Percentiles rank a stretch among this genome's conserved stretches.
These are phyloP conservation scores for Tricholoma bakamatsutake DNA, from an alignment of 768 basidiomycete genomes.

Conservation along the genomic window DNA sequence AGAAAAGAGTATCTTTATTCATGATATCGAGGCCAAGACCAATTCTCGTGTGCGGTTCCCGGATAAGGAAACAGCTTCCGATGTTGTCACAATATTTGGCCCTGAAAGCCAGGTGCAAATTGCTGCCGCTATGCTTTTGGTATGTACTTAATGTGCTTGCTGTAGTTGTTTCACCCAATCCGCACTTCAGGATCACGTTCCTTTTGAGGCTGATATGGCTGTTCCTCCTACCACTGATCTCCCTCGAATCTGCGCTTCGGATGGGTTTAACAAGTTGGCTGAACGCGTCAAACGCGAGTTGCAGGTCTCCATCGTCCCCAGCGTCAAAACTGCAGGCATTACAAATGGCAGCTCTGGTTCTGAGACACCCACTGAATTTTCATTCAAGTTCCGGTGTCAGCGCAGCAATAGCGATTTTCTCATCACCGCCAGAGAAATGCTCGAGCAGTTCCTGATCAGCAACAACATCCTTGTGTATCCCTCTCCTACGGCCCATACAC, in stretches of 20 bases:
- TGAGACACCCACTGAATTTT: constrained; percentile 65
- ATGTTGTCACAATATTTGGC: constrained; percentile 93
- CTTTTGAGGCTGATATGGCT: constrained; percentile 92
- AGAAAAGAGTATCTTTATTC: constrained; percentile 96
- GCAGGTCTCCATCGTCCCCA: constrained; percentile 85
- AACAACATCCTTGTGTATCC: constrained; percentile 83
- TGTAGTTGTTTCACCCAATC: constrained; percentile 1
- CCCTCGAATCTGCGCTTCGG: constrained; percentile 61
- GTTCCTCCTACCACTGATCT: constrained; percentile 83
- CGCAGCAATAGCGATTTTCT: constrained; percentile 93
- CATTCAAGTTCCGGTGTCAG: constrained; percentile 95
- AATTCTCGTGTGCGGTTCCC: constrained; percentile 91
- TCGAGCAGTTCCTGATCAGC: constrained; percentile 85
- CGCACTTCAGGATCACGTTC: constrained; percentile 77
- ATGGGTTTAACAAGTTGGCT: constrained; percentile 82
- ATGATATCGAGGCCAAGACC: constrained; percentile 94
- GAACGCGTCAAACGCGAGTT: constrained; percentile 92
- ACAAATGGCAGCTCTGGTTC: constrained; percentile 43
- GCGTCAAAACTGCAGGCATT: constrained; percentile 50
- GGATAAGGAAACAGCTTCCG: constrained; percentile 90
- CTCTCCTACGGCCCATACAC: constrained; percentile 69
- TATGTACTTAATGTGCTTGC: constrained; percentile 28
- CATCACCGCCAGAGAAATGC: constrained; percentile 81
- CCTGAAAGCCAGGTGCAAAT: constrained; percentile 97
- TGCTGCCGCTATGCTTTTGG: constrained; percentile 91